Base-by-base conservation (phyloP, 805 yeast species). In the Candida piceae region DNA sequence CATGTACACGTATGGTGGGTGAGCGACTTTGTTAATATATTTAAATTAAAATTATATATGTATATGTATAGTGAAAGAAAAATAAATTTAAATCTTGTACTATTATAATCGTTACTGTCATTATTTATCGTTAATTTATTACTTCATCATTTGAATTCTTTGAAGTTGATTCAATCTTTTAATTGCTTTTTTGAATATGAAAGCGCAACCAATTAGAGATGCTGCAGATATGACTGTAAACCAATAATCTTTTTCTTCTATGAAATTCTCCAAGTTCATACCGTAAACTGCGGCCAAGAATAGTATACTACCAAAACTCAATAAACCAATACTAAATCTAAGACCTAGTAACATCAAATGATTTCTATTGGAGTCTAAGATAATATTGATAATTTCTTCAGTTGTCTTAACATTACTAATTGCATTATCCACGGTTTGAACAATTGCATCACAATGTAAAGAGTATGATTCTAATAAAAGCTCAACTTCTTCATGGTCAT, bases 371-470 rank as follows among this genome's bases (percentile, higher is more conserved):
- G 97, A 83, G 57, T 93, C 99, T 40, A 93, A 64, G 17, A 93
- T 83, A 46, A 93, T 89, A 52, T 88, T 88, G 42, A 89, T 88
- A 51, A 93, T 88, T 58, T 93, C 98, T 58, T 93, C 97, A 0
- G 97, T 89, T 16, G 95, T 85, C 45, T 77, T 76, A 37, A 93
- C 90, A 56, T 90, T 89, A n/a, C 84, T 74, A 22, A 78, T 72
- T 25, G 85, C 64, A 46, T 76, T 84, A 44, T 82, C 93, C 16
- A 82, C 83, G 3, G 84, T 84, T 57, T 93, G 97, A 2, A 90
- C 97, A 44, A 93, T 84, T 51, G 94, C 97, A 63, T 90, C 97
- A 41, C 85, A 76, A 37, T 90, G 94, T 35, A 82, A 81, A 50
- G 85, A 87, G 64, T 93, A 93, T 1, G 95, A 82, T 54, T 93